A percentile compares a stretch with the other conserved stretches of the same genome.
These are phyloP conservation scores for Pseudogymnoascus destructans DNA, from an alignment of 2,329 filamentous ascomycete species.

Conservation along the genomic window DNA sequence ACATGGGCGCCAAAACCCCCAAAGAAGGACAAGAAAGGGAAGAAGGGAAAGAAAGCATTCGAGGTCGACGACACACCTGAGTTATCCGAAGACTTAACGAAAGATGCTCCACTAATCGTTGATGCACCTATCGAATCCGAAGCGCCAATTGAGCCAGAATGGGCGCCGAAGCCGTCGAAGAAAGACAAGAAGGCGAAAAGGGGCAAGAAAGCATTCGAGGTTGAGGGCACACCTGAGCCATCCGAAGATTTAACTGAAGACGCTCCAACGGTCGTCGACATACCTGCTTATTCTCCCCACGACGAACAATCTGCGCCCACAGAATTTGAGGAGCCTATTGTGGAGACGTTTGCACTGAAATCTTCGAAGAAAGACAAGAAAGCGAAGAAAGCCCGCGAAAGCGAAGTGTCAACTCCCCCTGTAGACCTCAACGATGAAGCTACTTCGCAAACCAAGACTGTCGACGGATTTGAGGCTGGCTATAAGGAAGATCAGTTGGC, in stretches of 20 bases:
- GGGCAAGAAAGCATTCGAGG: neutral
- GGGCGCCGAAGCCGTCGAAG: slow-evolving; percentile 6
- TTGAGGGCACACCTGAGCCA: neutral
- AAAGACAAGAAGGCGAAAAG: slow-evolving; percentile 26
- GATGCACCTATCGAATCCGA: neutral
- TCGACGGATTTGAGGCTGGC: neutral
- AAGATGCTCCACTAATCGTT: slow-evolving; percentile 5
- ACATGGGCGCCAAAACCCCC: slow-evolving; percentile 23
- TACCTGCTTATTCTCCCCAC: neutral
- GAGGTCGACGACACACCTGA: neutral
- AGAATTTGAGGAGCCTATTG: neutral
- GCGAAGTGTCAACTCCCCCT: neutral
- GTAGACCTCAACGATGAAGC: neutral
- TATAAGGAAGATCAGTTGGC: neutral
- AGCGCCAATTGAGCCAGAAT: neutral
- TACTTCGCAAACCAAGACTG: neutral
- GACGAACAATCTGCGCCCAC: neutral
- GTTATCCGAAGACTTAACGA: neutral
- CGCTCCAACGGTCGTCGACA: neutral
- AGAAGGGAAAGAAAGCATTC: slow-evolving; percentile 12
- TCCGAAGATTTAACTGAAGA: neutral
- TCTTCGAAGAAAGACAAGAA: slow-evolving; percentile 31
- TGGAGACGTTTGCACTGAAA: neutral
- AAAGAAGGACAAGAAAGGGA: slow-evolving; percentile 27
- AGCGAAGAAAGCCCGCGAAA: slow-evolving; percentile 19